These are phyloP conservation scores for Saccharomycopsis sp. DNA, from an alignment of 805 yeast genomes.

Conservation along the genomic window DNA sequence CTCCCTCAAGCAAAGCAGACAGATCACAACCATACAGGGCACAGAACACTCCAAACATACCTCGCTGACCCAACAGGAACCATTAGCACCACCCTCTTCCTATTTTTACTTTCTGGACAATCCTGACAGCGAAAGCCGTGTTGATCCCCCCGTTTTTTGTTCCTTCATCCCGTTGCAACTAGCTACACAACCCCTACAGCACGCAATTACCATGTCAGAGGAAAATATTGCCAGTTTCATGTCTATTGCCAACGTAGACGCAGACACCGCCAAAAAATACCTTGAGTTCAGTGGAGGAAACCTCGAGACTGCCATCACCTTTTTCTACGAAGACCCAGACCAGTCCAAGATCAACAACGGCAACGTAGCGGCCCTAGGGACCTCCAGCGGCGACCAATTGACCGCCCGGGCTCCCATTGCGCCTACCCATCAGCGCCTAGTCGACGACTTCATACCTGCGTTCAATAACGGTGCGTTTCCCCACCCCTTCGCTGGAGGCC, in stretches of 20 bases:
- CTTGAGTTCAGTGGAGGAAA: conserved; percentile 72
- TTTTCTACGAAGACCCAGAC: conserved; percentile 66
- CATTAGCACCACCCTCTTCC: too few relatives aligned
- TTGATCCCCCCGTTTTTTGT: too few relatives aligned
- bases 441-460: conserved; percentile 4
- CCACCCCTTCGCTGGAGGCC: conserved; percentile 18
- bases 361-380: background rate
- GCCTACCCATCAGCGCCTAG: background rate
- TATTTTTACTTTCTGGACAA: too few relatives aligned
- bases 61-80: too few relatives aligned
- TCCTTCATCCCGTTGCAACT: background rate
- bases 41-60: too few relatives aligned
- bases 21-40: too few relatives aligned
- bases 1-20: too few relatives aligned
- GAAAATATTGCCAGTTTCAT: conserved; percentile 64
- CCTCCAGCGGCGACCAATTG: conserved; percentile 5
- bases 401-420: background rate
- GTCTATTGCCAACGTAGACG: conserved; percentile 75
- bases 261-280: conserved; percentile 63
- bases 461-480: conserved; percentile 29
- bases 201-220: conserved; percentile 28
- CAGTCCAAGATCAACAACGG: conserved; percentile 15
- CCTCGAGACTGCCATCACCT: conserved; percentile 75
- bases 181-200: background rate
- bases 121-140: too few relatives aligned